phyloP scores from a whole-genome alignment of 805 yeast genomes.

The Grigorovia yakushimaensis region DNA sequence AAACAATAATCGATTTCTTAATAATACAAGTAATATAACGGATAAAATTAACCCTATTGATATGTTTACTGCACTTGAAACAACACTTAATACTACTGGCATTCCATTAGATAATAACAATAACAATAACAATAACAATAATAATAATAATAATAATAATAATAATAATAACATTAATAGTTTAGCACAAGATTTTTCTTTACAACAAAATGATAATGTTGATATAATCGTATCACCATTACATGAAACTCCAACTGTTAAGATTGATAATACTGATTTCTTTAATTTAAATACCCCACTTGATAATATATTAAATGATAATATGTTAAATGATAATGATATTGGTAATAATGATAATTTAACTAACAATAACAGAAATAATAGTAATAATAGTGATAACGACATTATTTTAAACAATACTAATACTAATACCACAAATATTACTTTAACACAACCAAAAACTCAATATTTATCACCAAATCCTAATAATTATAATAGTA shows the following conservation, averaged over 20 bases:
- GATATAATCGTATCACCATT: slow-evolving; percentile 1
- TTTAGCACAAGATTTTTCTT: not conserved
- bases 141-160: not conserved
- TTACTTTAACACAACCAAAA: not conserved
- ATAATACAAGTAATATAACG: not conserved
- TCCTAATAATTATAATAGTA: not conserved
- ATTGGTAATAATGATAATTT: not conserved
- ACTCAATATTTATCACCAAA: slow-evolving; percentile 3
- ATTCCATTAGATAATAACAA: too few species aligned
- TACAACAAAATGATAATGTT: not conserved
- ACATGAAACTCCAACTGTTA: slow-evolving; percentile 13
- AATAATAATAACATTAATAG: not conserved
- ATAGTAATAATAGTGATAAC: not conserved
- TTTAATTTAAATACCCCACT: not conserved
- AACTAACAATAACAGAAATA: not conserved
- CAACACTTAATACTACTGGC: not conserved
- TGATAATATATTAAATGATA: not conserved
- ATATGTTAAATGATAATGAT: not conserved
- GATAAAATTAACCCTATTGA: not conserved
- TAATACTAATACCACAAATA: not conserved
- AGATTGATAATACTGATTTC: slow-evolving; percentile 8
- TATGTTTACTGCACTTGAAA: not conserved
- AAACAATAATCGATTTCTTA: too few species aligned
- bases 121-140: not conserved
- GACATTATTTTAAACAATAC: not conserved